Base-by-base conservation (phyloP, 441 rosid species). In the Gossypium armourianum region DNA sequence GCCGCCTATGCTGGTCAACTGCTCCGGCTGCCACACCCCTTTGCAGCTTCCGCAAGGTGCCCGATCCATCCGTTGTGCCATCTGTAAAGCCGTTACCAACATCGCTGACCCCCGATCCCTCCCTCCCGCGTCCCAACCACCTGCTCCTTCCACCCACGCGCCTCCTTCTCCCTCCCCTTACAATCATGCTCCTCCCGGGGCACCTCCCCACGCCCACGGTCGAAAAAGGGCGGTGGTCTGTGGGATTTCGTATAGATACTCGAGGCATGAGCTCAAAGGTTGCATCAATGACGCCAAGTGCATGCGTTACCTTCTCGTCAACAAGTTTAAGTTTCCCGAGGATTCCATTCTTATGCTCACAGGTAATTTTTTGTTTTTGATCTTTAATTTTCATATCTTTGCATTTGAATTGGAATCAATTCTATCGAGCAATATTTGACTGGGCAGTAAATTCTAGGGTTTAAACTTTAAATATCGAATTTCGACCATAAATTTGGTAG, bases 211-310 rank as follows among this genome's bases (percentile, higher is more conserved):
- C 74, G 83, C 88, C 0, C 88, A 87, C 70, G 93, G 96, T 19
- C 79, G 89, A 74, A 93, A 85, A 83, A 85, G 85, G 77, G 98
- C 98, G 4, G 94, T 93, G 80, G 88, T 92, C 68, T 83, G 88
- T 72, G 97, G 96, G 63, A 88, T 93, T 28, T 90, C 97, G 56
- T 93, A 93, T 70, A 80, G 76, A 73, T 79, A 65, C 77, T 90
- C 97, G 23, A 84, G 92, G 72, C 91, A 86, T 76, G 96, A 92
- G 88, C 91, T 90, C 57, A 87, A 89, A 73, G 98, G 93, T 16
- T 92, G 98, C 86, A 84, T 90, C 63, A 90, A 90, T 73, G 98
- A 92, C 75, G 97, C 97, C 78, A 92, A 89, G 85, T 89, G 96
- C 80, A 90, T 92, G 97, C 87, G 89, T 16, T 79, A 83, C 79